Evolutionary conservation across 2,329 filamentous ascomycete genomes (phyloP), one percentile per base, ranked within the genome.

Genomic region (Pestalotiopsis sp.): DNA sequence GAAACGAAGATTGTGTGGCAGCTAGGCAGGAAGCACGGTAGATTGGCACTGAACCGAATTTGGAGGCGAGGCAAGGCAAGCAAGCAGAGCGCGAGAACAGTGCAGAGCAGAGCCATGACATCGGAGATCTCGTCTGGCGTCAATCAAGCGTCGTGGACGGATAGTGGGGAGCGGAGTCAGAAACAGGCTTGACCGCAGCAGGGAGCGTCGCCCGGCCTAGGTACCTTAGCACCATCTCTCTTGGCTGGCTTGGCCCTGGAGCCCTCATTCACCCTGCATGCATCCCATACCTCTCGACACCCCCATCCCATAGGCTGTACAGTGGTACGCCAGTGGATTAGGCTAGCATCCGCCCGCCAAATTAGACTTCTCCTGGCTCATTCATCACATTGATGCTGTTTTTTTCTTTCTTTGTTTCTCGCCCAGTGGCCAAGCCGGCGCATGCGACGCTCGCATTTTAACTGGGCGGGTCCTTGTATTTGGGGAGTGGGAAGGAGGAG

Each of bases 151-250:
- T 64, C 61, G 61, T 64, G 40, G 40, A 64, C 61, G 30, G 9
- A 17, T 10, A 44, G 38, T 44, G 61, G 61, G 61, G 61, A 64
- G 61, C 39, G 61, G 61, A 61, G 58, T 40, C 26, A 61, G 58
- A 64, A 64, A 64, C 61, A 64, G 61, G 61, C 61, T 64, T 64
- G n/a, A 64, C 20, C 61, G 61, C 61, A 64, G 59, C 30, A 62
- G 30, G 59, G 59, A 39, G 61, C 38, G 61, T 48, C 11, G 38
- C 61, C 61, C 39, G 61, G 39, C 39, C 22, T 7, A 59, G 24
- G 30, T 35, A 59, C n/a, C 44, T 14, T 61, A 39, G 30, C 56
- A 58, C 26, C 56, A 35, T 61, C 58, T 61, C 58, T 35, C 30
- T 35, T 35, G 30, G 30, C 30, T 35, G 30, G 30, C 30, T 35